Evolutionary conservation across 2,329 filamentous ascomycete species (phyloP), one percentile per base, ranked within the genome.

Genomic region (Fusarium pseudonygamai): DNA sequence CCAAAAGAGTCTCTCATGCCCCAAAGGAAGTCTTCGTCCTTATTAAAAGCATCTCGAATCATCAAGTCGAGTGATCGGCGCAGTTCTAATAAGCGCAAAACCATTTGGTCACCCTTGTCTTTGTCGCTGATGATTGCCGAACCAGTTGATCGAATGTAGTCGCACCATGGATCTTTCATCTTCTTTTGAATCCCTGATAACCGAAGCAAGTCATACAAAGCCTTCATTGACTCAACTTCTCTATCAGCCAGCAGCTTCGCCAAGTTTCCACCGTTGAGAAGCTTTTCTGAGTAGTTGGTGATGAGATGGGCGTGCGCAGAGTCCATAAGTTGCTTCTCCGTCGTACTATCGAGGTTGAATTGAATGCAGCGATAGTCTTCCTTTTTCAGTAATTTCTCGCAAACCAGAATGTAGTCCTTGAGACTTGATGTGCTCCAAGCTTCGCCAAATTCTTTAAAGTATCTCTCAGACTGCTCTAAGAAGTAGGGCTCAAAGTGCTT

Each of bases 1-100:
- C 93, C 92, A 79, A 99, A 98, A 0, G 94, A 89, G 77, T 98
- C 94, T 63, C 96, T 90, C 74, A 99, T 87, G 16, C 88, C 90
- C 80, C 95, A 93, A 0, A 91, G 88, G 55, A 98, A 91, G 28
- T 90, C 88, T n/a, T 94, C 90, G 74, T 97, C 90, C 60, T 90
- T 90, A 52, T 88, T 86, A 78, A 99, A 98, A 0, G 94, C 91
- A 55, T 92, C 89, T 45, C 90, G 89, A 79, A 94, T 92, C 75
- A 96, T 91, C 45, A 91, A 83, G 78, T 98, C 95, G 14, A 98
- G 85, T 37, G 91, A 89, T 53, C 91, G 89, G 79, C 97, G 95
- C 75, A 99, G 89, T 32, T 93, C 90, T 15, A 99, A 86, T 9
- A 99, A 85, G 39, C 93, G 90, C 10, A 94, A 84, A 3, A 99